Evolutionary conservation across 2,329 filamentous ascomycete species (phyloP), one percentile per base, ranked within the genome.

Genomic region (Aureobasidium sp.): DNA sequence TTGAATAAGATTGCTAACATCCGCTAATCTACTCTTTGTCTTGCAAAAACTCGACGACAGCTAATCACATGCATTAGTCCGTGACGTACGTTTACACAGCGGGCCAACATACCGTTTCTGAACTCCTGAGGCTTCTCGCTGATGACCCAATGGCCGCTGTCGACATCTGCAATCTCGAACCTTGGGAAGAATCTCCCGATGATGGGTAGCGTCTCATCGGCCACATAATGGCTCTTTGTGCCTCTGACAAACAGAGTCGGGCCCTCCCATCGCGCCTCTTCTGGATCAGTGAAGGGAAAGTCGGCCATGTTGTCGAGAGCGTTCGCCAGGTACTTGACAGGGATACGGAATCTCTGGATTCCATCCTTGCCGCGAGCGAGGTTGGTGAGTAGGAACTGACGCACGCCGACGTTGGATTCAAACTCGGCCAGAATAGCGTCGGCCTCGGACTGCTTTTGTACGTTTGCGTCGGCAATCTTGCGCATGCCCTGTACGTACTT

Each of bases 321-420:
- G 52, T 81, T 79, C 4, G 81, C 86, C 0, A 99, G 78, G 3
- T 84, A 86, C 51, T 82, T 80, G 12, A 99, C 77, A 0, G 94
- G 93, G 3, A 97, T 85, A 31, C 90, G 84, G 76, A 94, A 97
- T 68, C 84, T 86, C 68, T 88, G 82, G 2, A 78, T 78, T 36
- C 82, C 79, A 3, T 80, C 76, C 20, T 74, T 70, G 3, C 74
- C 69, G 5, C 86, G 84, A 67, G 88, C 75, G 42, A 97, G 79
- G 72, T 97, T 99, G 12, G 89, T 90, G 0, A 99, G 83, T 17
- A 99, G 82, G 74, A 97, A 99, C 71, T 97, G 92, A 2, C 94
- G 87, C 67, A 99, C 87, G 0, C 86, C 79, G 5, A 95, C 74
- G 15, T 87, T 87, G 70, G 84, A 75, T 72, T 95, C 93, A 71